Evolutionary conservation across 2,329 filamentous ascomycete genomes (phyloP).

Genomic region (Coleophoma crateriformis): DNA sequence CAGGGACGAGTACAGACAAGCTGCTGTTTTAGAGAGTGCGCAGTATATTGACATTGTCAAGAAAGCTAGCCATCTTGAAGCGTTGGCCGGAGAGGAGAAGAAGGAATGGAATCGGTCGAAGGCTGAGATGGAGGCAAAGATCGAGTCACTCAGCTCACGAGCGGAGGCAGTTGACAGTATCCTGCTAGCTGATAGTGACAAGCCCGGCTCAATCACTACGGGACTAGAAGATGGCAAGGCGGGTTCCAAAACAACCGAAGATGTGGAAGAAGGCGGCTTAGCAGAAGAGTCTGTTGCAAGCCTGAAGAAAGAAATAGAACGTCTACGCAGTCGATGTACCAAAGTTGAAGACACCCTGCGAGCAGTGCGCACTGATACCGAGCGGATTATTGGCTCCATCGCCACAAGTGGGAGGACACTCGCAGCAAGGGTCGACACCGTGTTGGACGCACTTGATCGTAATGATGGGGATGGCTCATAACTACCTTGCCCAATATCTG

Average conservation of each 20-base stretch:
- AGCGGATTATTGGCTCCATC: conserved; percentile 16
- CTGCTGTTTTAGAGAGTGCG: conserved; percentile 24
- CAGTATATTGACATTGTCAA: conserved; percentile 28
- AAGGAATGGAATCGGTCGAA: conserved; percentile 20
- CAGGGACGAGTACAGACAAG: conserved; percentile 35
- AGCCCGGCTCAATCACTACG: not conserved
- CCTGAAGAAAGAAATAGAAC: conserved; percentile 18
- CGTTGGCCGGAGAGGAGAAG: conserved; percentile 20
- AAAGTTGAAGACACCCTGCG: conserved; percentile 19
- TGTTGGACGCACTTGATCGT: not conserved
- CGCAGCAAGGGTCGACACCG: conserved; percentile 10
- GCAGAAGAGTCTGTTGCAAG: not conserved
- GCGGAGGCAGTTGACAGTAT: not conserved
- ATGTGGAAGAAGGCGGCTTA: conserved; percentile 6
- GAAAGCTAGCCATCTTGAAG: conserved; percentile 24
- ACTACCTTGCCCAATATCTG: no score
- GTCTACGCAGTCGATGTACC: conserved; percentile 17
- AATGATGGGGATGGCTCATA: no score
- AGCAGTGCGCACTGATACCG: conserved; percentile 20
- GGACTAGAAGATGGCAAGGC: conserved; percentile 5
- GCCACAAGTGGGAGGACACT: conserved; percentile 14
- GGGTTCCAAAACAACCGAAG: conserved; percentile 6
- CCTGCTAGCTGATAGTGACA: not conserved
- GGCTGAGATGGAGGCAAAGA: conserved; percentile 21
- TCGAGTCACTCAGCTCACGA: conserved; percentile 12